These are phyloP conservation scores for Metschnikowia amazonensis DNA, from an alignment of 805 yeast species.

Conservation along the genomic window DNA sequence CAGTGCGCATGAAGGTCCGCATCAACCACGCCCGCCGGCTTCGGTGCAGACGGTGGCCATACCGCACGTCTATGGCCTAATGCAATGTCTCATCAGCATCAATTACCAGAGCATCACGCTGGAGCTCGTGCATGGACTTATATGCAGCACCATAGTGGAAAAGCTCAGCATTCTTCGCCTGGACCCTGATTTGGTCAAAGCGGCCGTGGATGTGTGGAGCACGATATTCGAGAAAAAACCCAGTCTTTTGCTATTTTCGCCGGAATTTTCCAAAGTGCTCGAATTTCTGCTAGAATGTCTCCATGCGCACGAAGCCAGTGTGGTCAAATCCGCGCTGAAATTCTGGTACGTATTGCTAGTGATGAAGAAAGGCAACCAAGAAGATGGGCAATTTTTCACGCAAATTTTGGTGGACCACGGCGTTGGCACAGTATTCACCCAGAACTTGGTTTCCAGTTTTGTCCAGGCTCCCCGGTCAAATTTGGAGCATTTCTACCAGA, in stretches of 20 bases:
- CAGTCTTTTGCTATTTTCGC: conserved; percentile 37
- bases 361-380: conserved; percentile 43
- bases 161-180: conserved; percentile 32
- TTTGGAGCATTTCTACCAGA: conserved; percentile 52
- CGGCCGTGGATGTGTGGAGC: conserved; percentile 48
- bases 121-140: conserved; percentile 31
- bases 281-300: conserved; percentile 38
- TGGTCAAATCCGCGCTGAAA: conserved; percentile 47
- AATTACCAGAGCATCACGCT: conserved; percentile 29
- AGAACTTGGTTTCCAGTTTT: conserved; percentile 31
- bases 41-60: conserved; percentile 27
- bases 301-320: conserved; percentile 49
- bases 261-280: conserved; percentile 23
- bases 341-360: conserved; percentile 54
- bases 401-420: conserved; percentile 17
- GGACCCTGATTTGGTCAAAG: conserved; percentile 61
- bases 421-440: conserved; percentile 25
- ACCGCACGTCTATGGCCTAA: conserved; percentile 43
- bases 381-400: conserved; percentile 35
- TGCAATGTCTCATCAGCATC: conserved; percentile 43
- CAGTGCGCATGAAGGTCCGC: not conserved
- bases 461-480: conserved; percentile 53
- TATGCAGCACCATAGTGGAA: conserved; percentile 36
- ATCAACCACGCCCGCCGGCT: not conserved
- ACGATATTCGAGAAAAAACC: conserved; percentile 50